These are phyloP conservation scores for Houttuynia cordata DNA, from an alignment of 164 flowering plant genomes.

Conservation along the genomic window DNA sequence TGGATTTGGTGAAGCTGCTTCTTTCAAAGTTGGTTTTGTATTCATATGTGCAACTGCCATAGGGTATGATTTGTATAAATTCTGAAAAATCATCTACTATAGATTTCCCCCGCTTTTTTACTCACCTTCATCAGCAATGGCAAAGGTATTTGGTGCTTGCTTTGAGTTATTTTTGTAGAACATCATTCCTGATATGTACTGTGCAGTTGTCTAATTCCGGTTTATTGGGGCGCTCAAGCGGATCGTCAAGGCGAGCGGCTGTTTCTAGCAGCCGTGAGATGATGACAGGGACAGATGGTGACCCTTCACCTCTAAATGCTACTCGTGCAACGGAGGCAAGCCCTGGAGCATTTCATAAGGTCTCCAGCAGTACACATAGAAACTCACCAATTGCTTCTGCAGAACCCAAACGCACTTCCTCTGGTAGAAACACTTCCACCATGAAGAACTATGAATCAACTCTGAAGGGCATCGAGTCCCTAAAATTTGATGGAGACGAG, in stretches of 20 bases:
- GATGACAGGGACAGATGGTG: slow-evolving; percentile 44
- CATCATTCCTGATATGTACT: neutral
- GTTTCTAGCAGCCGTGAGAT: slow-evolving; percentile 66
- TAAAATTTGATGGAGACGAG: slow-evolving; percentile 60
- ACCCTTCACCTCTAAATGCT: slow-evolving; percentile 27
- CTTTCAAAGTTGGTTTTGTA: no score
- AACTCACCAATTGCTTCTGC: slow-evolving; percentile 48
- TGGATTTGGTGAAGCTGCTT: no score
- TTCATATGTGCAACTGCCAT: no score
- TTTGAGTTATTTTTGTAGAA: neutral
- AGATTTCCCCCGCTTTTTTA: no score
- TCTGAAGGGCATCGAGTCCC: slow-evolving; percentile 68
- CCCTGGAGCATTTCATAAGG: slow-evolving; percentile 46
- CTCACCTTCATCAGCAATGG: neutral
- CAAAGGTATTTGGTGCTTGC: neutral
- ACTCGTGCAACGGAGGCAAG: slow-evolving; percentile 57
- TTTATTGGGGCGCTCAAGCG: slow-evolving; percentile 54
- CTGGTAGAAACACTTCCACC: slow-evolving; percentile 38
- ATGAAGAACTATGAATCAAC: slow-evolving; percentile 57
- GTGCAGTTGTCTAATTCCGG: slow-evolving; percentile 49
- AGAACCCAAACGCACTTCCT: slow-evolving; percentile 48
- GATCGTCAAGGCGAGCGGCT: slow-evolving; percentile 64
- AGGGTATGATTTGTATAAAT: no score
- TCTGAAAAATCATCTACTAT: no score
- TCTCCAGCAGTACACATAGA: slow-evolving; percentile 49